Evolutionary conservation across 768 basidiomycete genomes (phyloP), one percentile per base, ranked within the genome.

Genomic region (Tulasnella sp.): DNA sequence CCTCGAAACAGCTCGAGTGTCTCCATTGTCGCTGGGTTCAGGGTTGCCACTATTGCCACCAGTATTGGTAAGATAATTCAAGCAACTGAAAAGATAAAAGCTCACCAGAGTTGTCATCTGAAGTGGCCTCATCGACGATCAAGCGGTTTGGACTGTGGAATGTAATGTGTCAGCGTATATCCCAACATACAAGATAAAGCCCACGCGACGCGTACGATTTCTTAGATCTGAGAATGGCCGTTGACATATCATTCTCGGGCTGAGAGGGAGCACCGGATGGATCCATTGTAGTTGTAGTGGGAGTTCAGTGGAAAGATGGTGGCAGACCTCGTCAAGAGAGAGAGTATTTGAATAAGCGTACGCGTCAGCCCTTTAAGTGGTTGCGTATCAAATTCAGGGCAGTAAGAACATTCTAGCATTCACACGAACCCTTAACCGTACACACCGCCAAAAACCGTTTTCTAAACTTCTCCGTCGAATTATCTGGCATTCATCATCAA

Each of bases 1-100:
- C 95, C 95, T 50, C 92, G 78, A 77, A 98, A 99, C 54, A 99
- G 77, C 55, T 80, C 79, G 46, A 99, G 78, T 7, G 73, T 64
- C 70, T 98, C 95, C 92, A 98, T 96, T 32, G 93, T 99, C 34
- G 81, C 81, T 42, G 95, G 92, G 72, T 93, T 89, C 33, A 96
- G 72, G 24, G 89, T 93, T 51, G 91, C 93, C 59, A 96, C 93
- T 83, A 59, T 25, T 49, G 9, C 59, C 3, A 44, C 49, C 37
- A 56, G 50, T 66, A 28, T 51, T 52, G 59, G 49, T 27, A 47
- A 35, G 25, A n/a, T 44, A 37, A 56, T 32, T 57, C 25, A 41
- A 37, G 31, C 22, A 12, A 56, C 8, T 39, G 10, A 56, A 48
- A n/a, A 20, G 37, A 37, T 28, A 37, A 50, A 12, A 3, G 57